Evolutionary conservation across 2,329 filamentous ascomycete species (phyloP), one percentile per base, ranked within the genome.

Genomic region (Colletotrichum abscissum): DNA sequence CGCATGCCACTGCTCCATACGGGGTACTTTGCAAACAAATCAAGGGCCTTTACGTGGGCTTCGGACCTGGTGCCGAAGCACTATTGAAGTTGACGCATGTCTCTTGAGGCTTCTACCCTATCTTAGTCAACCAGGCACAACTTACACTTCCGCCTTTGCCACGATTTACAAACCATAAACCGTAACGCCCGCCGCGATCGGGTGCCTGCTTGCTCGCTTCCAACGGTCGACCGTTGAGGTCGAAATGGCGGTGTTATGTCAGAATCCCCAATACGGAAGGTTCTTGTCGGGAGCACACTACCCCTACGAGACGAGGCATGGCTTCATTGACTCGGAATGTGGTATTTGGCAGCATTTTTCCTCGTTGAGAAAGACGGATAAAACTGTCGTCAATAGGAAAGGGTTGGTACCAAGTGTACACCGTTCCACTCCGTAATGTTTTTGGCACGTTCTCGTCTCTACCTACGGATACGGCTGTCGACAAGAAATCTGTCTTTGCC

Each of bases 101-200:
- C 38, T 59, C n/a, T 26, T 33, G 42, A 59, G 66, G 69, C 66
- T 59, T 38, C 38, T 5, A 57, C 26, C 55, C 55, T 22, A 49
- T 49, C 42, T 49, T 70, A 46, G 67, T 62, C 35, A 56, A 38
- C 56, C 42, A 60, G 54, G 26, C 60, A 65, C 66, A 56, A 59
- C 55, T 70, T 35, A 35, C 65, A 63, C 64, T 58, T 49, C 49
- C 28, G 24, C 54, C 38, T 14, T 55, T 26, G 62, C 35, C 46
- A 60, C 42, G 24, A 64, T 52, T 22, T 26, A 56, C 42, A 33
- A 64, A 57, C 26, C n/a, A 60, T 42, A 26, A 55, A 56, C 38
- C 69, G 38, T 38, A 24, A 33, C 35, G 42, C 42, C 52, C n/a
- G 28, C 58, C 55, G 66, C 65, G 55, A 62, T 56, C 63, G 56